phyloP scores from a whole-genome alignment of 805 yeast species.

The Kodamaea hsintzibuensis region DNA sequence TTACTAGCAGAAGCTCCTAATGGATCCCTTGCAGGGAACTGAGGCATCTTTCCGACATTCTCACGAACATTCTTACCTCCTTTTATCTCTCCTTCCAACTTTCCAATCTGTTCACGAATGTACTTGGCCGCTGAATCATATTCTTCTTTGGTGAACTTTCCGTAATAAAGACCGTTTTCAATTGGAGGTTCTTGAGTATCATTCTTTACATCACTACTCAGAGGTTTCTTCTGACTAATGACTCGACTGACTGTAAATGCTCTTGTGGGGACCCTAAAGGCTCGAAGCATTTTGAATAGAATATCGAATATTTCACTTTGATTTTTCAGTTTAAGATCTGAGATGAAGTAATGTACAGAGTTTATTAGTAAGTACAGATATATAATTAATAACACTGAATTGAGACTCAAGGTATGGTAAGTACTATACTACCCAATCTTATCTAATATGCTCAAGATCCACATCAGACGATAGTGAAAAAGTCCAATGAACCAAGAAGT shows the following conservation, averaged over 20 bases:
- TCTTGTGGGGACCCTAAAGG: background rate
- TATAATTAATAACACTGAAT: too few species aligned
- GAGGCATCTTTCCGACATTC: slow-evolving; percentile 37
- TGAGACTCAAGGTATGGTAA: too few species aligned
- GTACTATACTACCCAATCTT: too few species aligned
- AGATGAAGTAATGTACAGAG: too few species aligned
- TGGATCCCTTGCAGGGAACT: slow-evolving; percentile 30
- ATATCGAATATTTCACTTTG: background rate
- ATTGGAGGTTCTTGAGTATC: slow-evolving; percentile 3
- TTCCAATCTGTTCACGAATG: slow-evolving; percentile 30
- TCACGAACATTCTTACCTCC: slow-evolving; percentile 37
- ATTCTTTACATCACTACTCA: background rate
- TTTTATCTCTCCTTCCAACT: slow-evolving; percentile 37
- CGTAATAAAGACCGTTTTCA: slow-evolving; percentile 8
- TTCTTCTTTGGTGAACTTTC: slow-evolving; percentile 35
- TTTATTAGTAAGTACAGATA: too few species aligned
- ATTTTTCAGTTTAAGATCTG: background rate
- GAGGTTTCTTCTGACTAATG: background rate
- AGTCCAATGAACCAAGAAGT: too few species aligned
- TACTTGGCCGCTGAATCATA: slow-evolving; percentile 39
- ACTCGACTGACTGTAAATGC: background rate
- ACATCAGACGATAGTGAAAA: too few species aligned
- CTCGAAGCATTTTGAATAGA: background rate
- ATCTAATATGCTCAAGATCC: too few species aligned
- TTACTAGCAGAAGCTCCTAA: slow-evolving; percentile 13